Evolutionary conservation across 177 flowering plant species (phyloP).

Genomic region (Vitis hybrid): DNA sequence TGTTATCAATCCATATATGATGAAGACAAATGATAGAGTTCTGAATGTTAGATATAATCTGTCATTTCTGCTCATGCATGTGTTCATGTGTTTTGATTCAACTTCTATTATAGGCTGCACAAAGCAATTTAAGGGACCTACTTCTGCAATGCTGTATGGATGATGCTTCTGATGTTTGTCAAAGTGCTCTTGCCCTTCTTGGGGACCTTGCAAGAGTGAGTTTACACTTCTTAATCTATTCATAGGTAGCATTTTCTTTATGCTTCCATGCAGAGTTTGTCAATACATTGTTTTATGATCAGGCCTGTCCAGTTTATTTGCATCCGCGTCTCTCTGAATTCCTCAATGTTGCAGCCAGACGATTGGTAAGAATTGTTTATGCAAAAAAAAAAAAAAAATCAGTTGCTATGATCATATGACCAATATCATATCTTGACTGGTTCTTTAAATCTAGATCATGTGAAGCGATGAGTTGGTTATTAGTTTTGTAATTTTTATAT

Average conservation of each 20-base stretch:
- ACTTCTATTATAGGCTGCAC: conserved; percentile 42
- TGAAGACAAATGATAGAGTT: too few species aligned
- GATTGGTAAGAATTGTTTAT: conserved; percentile 36
- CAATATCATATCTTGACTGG: too few species aligned
- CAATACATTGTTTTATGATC: background rate
- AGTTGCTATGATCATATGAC: too few species aligned
- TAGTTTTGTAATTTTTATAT: too few species aligned
- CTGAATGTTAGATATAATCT: too few species aligned
- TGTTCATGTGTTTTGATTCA: too few species aligned
- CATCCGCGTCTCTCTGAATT: conserved; percentile 55
- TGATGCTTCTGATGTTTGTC: conserved; percentile 57
- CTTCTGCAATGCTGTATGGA: conserved; percentile 67
- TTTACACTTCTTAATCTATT: background rate
- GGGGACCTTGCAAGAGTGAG: conserved; percentile 74
- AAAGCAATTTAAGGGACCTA: conserved; percentile 54
- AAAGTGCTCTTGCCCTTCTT: conserved; percentile 67
- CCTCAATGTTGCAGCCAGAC: conserved; percentile 53
- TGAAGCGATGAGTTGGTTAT: too few species aligned
- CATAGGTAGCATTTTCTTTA: too few species aligned
- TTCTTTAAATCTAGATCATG: too few species aligned
- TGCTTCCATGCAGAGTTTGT: too few species aligned
- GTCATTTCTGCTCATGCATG: background rate
- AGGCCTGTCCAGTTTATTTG: conserved; percentile 63
- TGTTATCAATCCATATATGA: too few species aligned
- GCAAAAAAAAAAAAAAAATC: too few species aligned